Base-by-base conservation (phyloP, 83 land plant genomes). In the Picea abies region DNA sequence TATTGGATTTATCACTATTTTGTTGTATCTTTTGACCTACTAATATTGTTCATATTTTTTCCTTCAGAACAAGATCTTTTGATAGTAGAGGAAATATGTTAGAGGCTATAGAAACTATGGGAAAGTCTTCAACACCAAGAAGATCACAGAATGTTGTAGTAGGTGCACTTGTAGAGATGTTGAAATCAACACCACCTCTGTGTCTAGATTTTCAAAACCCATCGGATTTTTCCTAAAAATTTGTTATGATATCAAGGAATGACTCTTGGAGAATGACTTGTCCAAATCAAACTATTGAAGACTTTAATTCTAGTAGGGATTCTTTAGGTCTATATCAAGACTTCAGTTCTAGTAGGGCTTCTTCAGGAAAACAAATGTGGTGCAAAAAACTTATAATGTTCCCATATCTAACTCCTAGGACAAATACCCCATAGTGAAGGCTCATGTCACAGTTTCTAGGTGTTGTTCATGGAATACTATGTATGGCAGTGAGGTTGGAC, bases 141-240 rank as follows among this genome's bases (percentile, higher is more conserved):
- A n/a, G n/a, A n/a, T n/a, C n/a, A n/a, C n/a, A n/a, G n/a, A n/a
- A n/a, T n/a, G n/a, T n/a, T 20, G 78, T 26, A n/a, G 23, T 75
- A 47, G 78, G 78, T 49, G 60, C 52, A 20, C 78, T 75, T 75
- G 60, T 75, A 11, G 78, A 75, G 78, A 75, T 75, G 78, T 6
- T 75, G 9, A 75, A 49, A 22, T 75, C 78, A 75, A 60, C 78
- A 75, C 32, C 60, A 12, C 60, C 78, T 47, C 11, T 75, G 78
- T 60, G 23, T 11, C 60, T 22, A 52, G 4, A 75, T 49, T n/a
- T 49, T 75, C 32, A 23, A 75, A 75, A 47, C 22, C 12, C 60
- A 11, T 75, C 23, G 23, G 78, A 75, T 3, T 75, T 75, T 49
- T 75, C 41, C 12, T 44, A 32, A 32, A 35, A 17, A 20, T 15